Conservation (phyloP, 2,329 filamentous ascomycete genomes). For the Fusarium sp. region DNA sequence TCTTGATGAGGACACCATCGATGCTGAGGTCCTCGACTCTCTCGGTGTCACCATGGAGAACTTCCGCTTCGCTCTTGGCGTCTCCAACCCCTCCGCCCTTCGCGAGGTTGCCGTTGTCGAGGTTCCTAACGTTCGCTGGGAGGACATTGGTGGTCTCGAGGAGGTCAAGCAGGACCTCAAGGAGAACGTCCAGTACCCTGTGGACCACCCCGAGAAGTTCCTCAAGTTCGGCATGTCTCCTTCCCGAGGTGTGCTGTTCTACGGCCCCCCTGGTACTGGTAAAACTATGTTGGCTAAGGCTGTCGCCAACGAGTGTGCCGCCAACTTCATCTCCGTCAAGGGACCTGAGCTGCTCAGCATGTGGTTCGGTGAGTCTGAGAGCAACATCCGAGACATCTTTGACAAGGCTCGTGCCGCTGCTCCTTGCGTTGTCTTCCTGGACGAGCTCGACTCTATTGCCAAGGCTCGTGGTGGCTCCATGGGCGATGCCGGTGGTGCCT, state of each 20-base stretch:
- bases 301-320: slow-evolving; percentile 98
- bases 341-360: slow-evolving; percentile 98
- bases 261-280: slow-evolving; percentile 99
- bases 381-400: slow-evolving; percentile 99
- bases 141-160: slow-evolving; percentile 98
- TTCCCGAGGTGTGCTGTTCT: slow-evolving; percentile 98
- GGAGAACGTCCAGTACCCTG: slow-evolving; percentile 98
- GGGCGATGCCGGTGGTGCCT: slow-evolving; percentile 96
- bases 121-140: slow-evolving; percentile 99
- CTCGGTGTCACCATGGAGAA: slow-evolving; percentile 99
- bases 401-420: slow-evolving; percentile 99
- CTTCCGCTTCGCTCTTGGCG: slow-evolving; percentile 98
- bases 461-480: slow-evolving; percentile 98
- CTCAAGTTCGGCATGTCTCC: slow-evolving; percentile 99
- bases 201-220: slow-evolving; percentile 99
- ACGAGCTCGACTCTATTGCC: slow-evolving; percentile 98
- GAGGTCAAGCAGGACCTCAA: slow-evolving; percentile 99
- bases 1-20: slow-evolving; percentile 98
- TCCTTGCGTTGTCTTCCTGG: slow-evolving; percentile 98
- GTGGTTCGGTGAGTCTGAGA: slow-evolving; percentile 99
- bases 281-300: slow-evolving; percentile 99
- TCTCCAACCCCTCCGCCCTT: slow-evolving; percentile 98
- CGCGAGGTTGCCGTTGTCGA: slow-evolving; percentile 99
- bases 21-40: slow-evolving; percentile 97
- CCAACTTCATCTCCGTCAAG: slow-evolving; percentile 99